A percentile compares a stretch with the other conserved stretches of the same genome.
These are phyloP conservation scores for Russula sp. DNA, from an alignment of 768 basidiomycete genomes.

Conservation along the genomic window DNA sequence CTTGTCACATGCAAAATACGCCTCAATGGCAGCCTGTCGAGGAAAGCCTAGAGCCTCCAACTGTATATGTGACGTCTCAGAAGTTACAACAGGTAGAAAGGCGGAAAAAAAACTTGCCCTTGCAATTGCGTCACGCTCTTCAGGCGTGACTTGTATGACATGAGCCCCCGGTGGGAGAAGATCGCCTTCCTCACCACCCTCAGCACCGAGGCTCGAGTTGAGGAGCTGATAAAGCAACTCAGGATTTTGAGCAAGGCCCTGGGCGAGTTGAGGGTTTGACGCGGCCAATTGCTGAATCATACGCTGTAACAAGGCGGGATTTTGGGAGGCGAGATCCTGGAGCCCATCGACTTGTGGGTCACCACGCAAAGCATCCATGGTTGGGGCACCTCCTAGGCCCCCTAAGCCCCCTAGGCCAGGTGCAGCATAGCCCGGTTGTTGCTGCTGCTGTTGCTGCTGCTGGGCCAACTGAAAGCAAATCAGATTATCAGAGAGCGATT, in stretches of 20 bases:
- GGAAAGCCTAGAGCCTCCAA: constrained; percentile 85
- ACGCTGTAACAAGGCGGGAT: constrained; percentile 74
- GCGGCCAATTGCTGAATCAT: constrained; percentile 76
- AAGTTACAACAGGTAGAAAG: background rate
- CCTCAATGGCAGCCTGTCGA: constrained; percentile 74
- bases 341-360: constrained; percentile 67
- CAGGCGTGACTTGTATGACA: constrained; percentile 71
- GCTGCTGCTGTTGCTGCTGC: constrained; percentile 57
- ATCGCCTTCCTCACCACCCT: constrained; percentile 36
- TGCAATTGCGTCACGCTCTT: constrained; percentile 85
- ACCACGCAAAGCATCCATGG: constrained; percentile 50
- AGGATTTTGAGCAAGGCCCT: constrained; percentile 65
- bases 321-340: constrained; percentile 63
- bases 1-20: constrained; percentile 93
- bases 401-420: constrained; percentile 24
- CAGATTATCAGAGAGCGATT: background rate
- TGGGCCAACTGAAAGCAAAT: constrained; percentile 53
- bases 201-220: constrained; percentile 34
- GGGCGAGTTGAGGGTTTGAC: constrained; percentile 70
- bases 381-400: constrained; percentile 35
- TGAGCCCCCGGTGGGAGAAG: constrained; percentile 44
- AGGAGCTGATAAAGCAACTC: constrained; percentile 60
- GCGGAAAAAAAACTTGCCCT: constrained; percentile 50
- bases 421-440: constrained; percentile 30
- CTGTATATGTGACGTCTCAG: constrained; percentile 36